A percentile compares a stretch with the other conserved stretches of the same genome.
phyloP scores from a whole-genome alignment of 176 grass and related monocot species.

The Triticum monococcum region DNA sequence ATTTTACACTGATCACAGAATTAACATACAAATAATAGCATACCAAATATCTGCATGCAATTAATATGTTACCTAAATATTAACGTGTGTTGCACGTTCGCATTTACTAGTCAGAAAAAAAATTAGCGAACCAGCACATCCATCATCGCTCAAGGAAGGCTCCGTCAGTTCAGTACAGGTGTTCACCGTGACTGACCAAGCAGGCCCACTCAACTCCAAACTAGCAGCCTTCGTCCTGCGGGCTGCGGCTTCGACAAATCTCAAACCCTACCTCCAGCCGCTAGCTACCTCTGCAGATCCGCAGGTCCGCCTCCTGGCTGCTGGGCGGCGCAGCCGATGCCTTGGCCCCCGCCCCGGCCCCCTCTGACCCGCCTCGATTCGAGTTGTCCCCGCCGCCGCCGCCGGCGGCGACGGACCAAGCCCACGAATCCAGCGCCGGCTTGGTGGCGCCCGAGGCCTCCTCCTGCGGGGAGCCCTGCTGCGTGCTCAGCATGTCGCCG shows the following conservation, averaged over 20 bases:
- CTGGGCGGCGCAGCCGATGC: conserved; percentile 4
- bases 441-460: background rate
- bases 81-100: no score
- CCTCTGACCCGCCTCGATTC: background rate
- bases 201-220: no score
- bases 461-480: background rate
- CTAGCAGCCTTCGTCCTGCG: no score
- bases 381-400: background rate
- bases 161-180: no score
- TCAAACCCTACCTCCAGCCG: conserved; percentile 29
- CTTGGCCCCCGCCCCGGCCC: background rate
- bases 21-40: no score
- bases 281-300: conserved; percentile 18
- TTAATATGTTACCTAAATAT: no score
- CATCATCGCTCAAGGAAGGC: no score
- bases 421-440: background rate
- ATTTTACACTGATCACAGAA: no score
- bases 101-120: no score
- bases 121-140: no score
- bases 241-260: conserved; percentile 8
- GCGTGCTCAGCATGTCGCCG: conserved; percentile 29
- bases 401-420: background rate
- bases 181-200: no score
- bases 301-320: conserved; percentile 34
- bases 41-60: no score